A percentile compares a stretch with the other conserved stretches of the same genome.
These are phyloP conservation scores for Sungouiozyma ichnusensis DNA, from an alignment of 805 yeast species.

Conservation along the genomic window DNA sequence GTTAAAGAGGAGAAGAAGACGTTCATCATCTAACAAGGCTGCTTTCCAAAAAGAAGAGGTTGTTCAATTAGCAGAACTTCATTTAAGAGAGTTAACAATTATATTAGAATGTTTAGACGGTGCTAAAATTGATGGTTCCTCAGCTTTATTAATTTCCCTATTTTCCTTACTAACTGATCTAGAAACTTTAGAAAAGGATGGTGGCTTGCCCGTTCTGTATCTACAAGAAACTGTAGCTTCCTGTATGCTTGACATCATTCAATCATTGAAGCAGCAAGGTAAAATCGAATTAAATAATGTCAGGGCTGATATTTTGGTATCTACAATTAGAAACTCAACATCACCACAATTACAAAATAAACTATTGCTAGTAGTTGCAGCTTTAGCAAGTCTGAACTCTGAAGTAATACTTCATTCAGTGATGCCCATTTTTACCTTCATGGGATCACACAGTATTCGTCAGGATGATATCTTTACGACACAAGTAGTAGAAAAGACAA, in stretches of 20 bases:
- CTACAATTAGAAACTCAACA: constrained; percentile 77
- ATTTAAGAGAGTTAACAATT: constrained; percentile 66
- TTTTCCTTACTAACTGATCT: constrained; percentile 61
- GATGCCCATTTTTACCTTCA: constrained; percentile 98
- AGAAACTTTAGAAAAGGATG: constrained; percentile 81
- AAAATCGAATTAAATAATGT: constrained; percentile 51
- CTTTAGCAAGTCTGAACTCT: constrained; percentile 79
- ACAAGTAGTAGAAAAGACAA: constrained; percentile 86
- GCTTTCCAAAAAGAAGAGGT: constrained; percentile 60
- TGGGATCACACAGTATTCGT: constrained; percentile 96
- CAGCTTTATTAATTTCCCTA: constrained; percentile 39
- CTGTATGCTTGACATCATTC: constrained; percentile 66
- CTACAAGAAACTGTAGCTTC: constrained; percentile 86
- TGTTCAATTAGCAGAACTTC: constrained; percentile 63
- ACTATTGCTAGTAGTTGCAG: constrained; percentile 71
- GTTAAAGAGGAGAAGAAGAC: constrained; percentile 68
- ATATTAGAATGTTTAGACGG: constrained; percentile 71
- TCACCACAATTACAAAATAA: constrained; percentile 95
- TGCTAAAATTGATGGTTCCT: constrained; percentile 24
- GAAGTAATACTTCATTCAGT: constrained; percentile 89
- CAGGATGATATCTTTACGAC: constrained; percentile 95
- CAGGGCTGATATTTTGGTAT: constrained; percentile 83
- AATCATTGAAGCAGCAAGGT: constrained; percentile 36
- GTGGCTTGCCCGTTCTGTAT: constrained; percentile 81
- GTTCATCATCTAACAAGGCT: constrained; percentile 69